These are phyloP conservation scores for Zygosaccharomyces pseudobailii DNA, from an alignment of 1,139 yeast genomes.

Conservation along the genomic window DNA sequence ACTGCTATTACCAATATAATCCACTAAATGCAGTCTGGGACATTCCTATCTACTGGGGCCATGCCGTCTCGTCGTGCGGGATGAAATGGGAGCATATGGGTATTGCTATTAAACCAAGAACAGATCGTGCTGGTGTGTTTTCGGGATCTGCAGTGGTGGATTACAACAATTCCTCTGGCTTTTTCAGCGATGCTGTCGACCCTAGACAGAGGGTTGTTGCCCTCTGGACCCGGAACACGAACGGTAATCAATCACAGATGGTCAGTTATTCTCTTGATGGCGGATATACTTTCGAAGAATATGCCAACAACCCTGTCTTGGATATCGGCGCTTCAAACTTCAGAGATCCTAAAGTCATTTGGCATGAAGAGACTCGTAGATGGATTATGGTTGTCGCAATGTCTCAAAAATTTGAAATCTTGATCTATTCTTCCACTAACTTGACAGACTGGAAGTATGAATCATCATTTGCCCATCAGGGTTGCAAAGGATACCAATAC, in stretches of 20 bases:
- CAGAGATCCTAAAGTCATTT: constrained; percentile 41
- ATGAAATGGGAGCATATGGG: constrained; percentile 34
- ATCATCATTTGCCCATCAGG: constrained; percentile 34
- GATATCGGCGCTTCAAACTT: constrained; percentile 33
- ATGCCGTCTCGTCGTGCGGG: constrained; percentile 32
- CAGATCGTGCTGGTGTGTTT: constrained; percentile 32
- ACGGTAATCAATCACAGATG: constrained; percentile 32
- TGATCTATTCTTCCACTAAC: constrained; percentile 34
- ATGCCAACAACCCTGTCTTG: constrained; percentile 35
- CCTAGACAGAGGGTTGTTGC: constrained; percentile 37
- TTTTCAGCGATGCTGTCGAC: constrained; percentile 29
- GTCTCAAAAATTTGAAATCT: constrained; percentile 35
- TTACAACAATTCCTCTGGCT: constrained; percentile 36
- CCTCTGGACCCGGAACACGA: constrained; percentile 33
- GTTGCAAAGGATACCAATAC: constrained; percentile 37
- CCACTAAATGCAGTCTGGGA: constrained; percentile 9
- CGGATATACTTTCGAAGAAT: constrained; percentile 35
- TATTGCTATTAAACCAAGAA: constrained; percentile 31
- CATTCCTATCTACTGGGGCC: constrained; percentile 13
- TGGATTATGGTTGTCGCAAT: constrained; percentile 39
- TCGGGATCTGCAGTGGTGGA: constrained; percentile 39
- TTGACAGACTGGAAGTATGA: constrained; percentile 33
- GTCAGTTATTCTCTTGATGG: constrained; percentile 37
- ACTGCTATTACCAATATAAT: constrained; percentile 36
- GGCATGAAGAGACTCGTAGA: constrained; percentile 33